Conservation (phyloP, 345 rosid species). For the Hirschfeldia incana region DNA sequence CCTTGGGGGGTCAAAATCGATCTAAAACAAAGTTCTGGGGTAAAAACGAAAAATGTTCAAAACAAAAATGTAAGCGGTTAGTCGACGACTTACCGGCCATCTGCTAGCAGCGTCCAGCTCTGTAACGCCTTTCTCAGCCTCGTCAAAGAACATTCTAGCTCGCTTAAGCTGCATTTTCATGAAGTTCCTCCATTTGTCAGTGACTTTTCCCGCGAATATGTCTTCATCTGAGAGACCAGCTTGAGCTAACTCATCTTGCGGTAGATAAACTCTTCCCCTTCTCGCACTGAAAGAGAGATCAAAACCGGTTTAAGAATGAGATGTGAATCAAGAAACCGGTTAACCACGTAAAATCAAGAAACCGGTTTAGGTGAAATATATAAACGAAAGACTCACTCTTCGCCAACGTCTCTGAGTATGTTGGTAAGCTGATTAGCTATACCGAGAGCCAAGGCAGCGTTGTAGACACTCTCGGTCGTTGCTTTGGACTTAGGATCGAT, state of each 20-base stretch:
- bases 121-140: conserved; percentile 82
- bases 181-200: conserved; percentile 83
- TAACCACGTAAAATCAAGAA: background rate
- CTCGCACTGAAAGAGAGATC: conserved; percentile 45
- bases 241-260: conserved; percentile 68
- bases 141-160: conserved; percentile 81
- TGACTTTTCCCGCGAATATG: conserved; percentile 64
- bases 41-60: background rate
- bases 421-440: conserved; percentile 80
- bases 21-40: conserved; percentile 2
- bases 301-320: conserved; percentile 13
- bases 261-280: conserved; percentile 79
- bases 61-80: background rate
- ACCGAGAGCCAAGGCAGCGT: conserved; percentile 79
- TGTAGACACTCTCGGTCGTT: conserved; percentile 61
- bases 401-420: conserved; percentile 81
- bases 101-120: conserved; percentile 73
- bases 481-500: conserved; percentile 69
- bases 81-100: conserved; percentile 62
- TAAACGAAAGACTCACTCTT: conserved; percentile 54
- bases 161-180: conserved; percentile 81
- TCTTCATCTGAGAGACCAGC: conserved; percentile 83
- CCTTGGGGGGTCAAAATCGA: background rate
- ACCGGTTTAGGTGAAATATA: background rate
- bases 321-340: conserved; percentile 3